Evolutionary conservation across 2,329 filamentous ascomycete species (phyloP).

Genomic region (Aspergillus sp.): DNA sequence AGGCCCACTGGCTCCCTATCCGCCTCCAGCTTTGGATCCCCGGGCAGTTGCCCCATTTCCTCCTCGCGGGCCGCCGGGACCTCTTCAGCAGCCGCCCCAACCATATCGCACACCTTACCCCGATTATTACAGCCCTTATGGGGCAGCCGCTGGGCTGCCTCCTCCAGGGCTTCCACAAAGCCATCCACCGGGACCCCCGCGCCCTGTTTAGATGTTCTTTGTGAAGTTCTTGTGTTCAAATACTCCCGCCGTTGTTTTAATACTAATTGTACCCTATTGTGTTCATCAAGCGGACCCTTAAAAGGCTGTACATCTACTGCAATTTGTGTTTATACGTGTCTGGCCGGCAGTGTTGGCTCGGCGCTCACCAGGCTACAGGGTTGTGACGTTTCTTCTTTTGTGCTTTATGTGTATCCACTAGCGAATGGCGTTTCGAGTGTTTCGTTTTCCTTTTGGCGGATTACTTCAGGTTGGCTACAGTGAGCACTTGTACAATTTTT

Average conservation of each 20-base stretch:
- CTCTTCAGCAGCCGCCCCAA: slow-evolving; percentile 27
- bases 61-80: slow-evolving; percentile 21
- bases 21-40: slow-evolving; percentile 32
- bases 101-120: slow-evolving; percentile 32
- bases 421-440: slow-evolving; percentile 9
- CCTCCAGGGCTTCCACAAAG: slow-evolving; percentile 22
- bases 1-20: slow-evolving; percentile 31
- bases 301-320: slow-evolving; percentile 13
- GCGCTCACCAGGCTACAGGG: background rate
- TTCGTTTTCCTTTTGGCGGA: background rate
- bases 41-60: slow-evolving; percentile 26
- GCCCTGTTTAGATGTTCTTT: slow-evolving; percentile 10
- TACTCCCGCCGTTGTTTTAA: background rate
- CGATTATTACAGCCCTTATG: slow-evolving; percentile 29
- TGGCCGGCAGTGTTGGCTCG: background rate
- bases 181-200: background rate
- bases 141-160: slow-evolving; percentile 20
- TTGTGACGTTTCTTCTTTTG: background rate
- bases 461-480: background rate
- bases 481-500: background rate
- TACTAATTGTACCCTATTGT: slow-evolving; percentile 14
- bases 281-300: background rate
- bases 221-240: slow-evolving; percentile 7
- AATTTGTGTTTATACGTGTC: slow-evolving; percentile 8
- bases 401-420: slow-evolving; percentile 11